Evolutionary conservation across 2,329 filamentous ascomycete genomes (phyloP).

Genomic region (Cytospora paraplurivora): DNA sequence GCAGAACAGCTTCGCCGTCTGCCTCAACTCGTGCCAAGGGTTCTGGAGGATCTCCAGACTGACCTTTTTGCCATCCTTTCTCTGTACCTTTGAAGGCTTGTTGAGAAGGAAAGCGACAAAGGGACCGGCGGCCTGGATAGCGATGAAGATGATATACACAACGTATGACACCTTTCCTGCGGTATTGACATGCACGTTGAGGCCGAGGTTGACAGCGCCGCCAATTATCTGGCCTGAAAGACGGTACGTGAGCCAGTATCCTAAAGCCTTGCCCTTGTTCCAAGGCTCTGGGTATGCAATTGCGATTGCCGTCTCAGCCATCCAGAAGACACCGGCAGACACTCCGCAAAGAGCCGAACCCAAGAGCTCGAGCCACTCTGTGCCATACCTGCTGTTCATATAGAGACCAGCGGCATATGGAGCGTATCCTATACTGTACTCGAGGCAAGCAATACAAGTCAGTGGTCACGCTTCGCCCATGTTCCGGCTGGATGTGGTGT

Average conservation of each 20-base stretch:
- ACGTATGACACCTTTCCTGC: constrained; percentile 69
- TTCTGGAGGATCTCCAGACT: constrained; percentile 58
- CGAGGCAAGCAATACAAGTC: not conserved
- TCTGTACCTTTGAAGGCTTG: constrained; percentile 61
- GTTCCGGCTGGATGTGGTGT: not conserved
- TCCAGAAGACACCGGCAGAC: constrained; percentile 74
- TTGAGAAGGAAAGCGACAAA: constrained; percentile 67
- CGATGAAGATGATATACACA: constrained; percentile 71
- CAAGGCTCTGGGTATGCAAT: constrained; percentile 72
- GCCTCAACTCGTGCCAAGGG: constrained; percentile 60
- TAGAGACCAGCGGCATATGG: constrained; percentile 73
- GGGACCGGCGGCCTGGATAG: constrained; percentile 65
- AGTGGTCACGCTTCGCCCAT: not conserved
- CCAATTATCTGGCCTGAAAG: constrained; percentile 56
- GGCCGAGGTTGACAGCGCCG: constrained; percentile 69
- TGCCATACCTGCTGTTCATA: constrained; percentile 70
- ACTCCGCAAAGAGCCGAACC: constrained; percentile 71
- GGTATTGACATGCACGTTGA: constrained; percentile 59
- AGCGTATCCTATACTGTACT: constrained; percentile 62
- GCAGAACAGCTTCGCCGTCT: constrained; percentile 60
- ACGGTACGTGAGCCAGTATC: constrained; percentile 67
- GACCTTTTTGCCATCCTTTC: constrained; percentile 66
- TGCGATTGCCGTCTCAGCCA: constrained; percentile 72
- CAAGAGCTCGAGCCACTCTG: constrained; percentile 68
- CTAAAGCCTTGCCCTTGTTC: constrained; percentile 65